Conservation (phyloP, 1,139 yeast species). For the Kurtzmaniella quercitrusa region DNA sequence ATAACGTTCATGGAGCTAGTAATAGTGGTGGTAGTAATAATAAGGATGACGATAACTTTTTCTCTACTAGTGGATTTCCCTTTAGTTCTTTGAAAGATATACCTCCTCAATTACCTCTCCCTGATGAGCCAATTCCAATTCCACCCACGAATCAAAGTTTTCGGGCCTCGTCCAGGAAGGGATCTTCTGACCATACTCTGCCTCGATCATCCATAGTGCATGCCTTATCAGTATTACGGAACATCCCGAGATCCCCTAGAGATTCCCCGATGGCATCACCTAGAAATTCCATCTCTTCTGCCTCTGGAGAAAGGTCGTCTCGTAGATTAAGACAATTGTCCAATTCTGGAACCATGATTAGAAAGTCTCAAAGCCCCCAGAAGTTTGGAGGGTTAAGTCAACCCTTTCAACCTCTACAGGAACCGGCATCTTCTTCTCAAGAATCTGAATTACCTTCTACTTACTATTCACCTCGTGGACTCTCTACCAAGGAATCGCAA, state of each 20-base stretch:
- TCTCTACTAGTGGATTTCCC: slow-evolving; percentile 17
- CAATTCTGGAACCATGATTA: neutral
- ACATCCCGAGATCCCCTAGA: slow-evolving; percentile 39
- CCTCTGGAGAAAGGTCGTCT: slow-evolving; percentile 11
- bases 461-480: neutral
- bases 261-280: slow-evolving; percentile 48
- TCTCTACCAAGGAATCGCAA: neutral
- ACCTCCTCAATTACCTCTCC: slow-evolving; percentile 55
- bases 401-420: neutral
- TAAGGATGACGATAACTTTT: neutral
- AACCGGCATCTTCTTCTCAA: neutral
- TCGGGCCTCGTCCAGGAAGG: slow-evolving; percentile 31
- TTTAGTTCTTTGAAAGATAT: slow-evolving; percentile 36
- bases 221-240: slow-evolving; percentile 39
- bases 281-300: slow-evolving; percentile 38
- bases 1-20: neutral
- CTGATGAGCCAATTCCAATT: slow-evolving; percentile 48
- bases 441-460: neutral
- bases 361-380: neutral
- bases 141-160: slow-evolving; percentile 35
- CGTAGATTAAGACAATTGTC: neutral
- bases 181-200: slow-evolving; percentile 34
- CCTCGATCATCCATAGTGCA: slow-evolving; percentile 43
- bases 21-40: neutral
- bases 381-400: neutral